These are phyloP conservation scores for Fusarium citri DNA, from an alignment of 2,329 filamentous ascomycete genomes.

Conservation along the genomic window DNA sequence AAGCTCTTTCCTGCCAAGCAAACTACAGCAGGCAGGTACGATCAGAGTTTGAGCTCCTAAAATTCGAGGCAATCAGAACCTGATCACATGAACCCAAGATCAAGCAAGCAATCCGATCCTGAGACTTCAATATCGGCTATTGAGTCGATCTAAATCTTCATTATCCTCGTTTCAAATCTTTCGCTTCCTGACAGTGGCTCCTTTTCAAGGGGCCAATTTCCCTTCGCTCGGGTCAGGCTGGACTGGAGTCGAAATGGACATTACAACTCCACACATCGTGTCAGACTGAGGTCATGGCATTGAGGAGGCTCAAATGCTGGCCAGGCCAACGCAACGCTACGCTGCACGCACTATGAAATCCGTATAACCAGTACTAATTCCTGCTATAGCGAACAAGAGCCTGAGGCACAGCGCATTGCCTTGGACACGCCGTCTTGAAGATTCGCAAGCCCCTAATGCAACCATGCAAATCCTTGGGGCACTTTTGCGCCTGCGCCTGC, in stretches of 20 bases:
- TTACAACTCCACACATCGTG: conserved; percentile 40
- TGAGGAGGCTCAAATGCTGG: conserved; percentile 36
- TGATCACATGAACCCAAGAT: conserved; percentile 3
- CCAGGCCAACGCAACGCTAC: conserved; percentile 14
- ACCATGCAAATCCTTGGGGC: conserved; percentile 1
- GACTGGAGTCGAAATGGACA: conserved; percentile 30
- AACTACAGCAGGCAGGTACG: not conserved
- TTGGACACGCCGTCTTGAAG: conserved; percentile 17
- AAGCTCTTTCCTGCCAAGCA: conserved; percentile 14
- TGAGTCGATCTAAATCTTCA: conserved; percentile 38
- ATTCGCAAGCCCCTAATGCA: conserved; percentile 31
- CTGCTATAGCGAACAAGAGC: not conserved
- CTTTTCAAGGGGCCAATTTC: conserved; percentile 35
- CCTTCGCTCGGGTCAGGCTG: conserved; percentile 32
- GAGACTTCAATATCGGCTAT: conserved; percentile 26
- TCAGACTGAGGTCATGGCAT: conserved; percentile 45
- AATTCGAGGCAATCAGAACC: not conserved
- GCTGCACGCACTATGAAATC: conserved; percentile 5
- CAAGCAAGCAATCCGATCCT: not conserved
- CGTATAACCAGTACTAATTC: not conserved
- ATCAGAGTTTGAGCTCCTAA: not conserved
- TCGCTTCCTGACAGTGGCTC: conserved; percentile 18
- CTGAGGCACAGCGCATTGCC: conserved; percentile 17
- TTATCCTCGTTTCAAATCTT: conserved; percentile 29
- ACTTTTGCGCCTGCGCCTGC: conserved; percentile 13